phyloP scores from a whole-genome alignment of 2,329 filamentous ascomycete species.

The Fusarium sp. region DNA sequence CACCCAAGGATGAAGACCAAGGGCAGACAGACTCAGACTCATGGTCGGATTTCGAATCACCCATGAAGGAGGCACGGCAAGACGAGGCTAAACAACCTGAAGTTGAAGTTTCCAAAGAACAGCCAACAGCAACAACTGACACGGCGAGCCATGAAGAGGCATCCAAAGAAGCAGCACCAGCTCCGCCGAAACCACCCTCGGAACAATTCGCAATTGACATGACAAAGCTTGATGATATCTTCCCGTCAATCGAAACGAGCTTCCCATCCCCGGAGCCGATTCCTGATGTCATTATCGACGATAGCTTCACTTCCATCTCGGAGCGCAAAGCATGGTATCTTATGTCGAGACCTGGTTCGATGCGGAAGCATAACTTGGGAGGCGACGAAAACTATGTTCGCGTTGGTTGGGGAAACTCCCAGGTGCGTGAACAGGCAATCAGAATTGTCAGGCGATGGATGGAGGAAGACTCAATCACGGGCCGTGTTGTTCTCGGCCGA shows the following conservation, averaged over 20 bases:
- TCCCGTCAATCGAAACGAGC: constrained; percentile 38
- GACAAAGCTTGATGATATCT: constrained; percentile 48
- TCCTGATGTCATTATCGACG: constrained; percentile 58
- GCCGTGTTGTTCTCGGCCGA: constrained; percentile 54
- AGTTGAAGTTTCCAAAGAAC: not conserved
- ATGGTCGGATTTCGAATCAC: constrained; percentile 34
- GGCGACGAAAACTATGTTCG: constrained; percentile 69
- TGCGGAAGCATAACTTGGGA: constrained; percentile 64
- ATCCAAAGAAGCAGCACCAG: not conserved
- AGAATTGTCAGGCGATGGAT: constrained; percentile 72
- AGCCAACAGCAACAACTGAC: not conserved
- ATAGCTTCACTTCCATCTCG: constrained; percentile 63
- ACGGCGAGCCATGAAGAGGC: not conserved
- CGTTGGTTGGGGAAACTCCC: constrained; percentile 66
- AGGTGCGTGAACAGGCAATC: constrained; percentile 62
- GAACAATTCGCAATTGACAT: constrained; percentile 47
- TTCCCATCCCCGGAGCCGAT: constrained; percentile 49
- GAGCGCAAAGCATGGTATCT: constrained; percentile 74
- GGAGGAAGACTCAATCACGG: constrained; percentile 69
- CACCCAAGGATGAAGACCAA: not conserved
- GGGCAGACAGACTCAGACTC: constrained; percentile 17
- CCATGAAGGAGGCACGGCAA: constrained; percentile 10
- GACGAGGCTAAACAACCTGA: not conserved
- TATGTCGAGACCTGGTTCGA: constrained; percentile 68
- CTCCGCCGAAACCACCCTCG: constrained; percentile 7